These are phyloP conservation scores for Boletus bicolor DNA, from an alignment of 768 basidiomycete species.

Conservation along the genomic window DNA sequence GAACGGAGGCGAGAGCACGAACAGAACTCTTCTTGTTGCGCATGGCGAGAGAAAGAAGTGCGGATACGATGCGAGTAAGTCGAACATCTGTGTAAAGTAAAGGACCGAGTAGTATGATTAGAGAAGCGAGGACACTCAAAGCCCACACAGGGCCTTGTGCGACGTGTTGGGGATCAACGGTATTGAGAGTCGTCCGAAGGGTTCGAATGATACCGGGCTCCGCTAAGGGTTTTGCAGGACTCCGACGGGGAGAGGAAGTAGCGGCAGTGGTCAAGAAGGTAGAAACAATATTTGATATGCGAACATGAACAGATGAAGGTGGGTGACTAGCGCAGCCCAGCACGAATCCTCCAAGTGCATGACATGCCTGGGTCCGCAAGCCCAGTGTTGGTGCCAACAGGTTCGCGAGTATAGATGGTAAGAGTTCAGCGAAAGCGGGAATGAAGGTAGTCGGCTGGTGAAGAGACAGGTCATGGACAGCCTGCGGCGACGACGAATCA, in stretches of 20 bases:
- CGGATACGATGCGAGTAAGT: constrained; percentile 45
- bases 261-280: constrained; percentile 43
- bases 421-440: constrained; percentile 57
- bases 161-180: constrained; percentile 52
- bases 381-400: constrained; percentile 61
- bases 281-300: constrained; percentile 48
- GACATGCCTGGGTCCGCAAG: constrained; percentile 71
- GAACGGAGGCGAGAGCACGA: constrained; percentile 54
- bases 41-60: constrained; percentile 53
- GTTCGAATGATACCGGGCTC: constrained; percentile 62
- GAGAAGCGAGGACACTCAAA: constrained; percentile 58
- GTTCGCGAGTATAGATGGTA: constrained; percentile 60
- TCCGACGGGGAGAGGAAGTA: constrained; percentile 37
- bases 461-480: constrained; percentile 65
- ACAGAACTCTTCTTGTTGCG: constrained; percentile 63
- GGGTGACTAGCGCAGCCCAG: constrained; percentile 50
- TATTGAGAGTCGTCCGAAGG: constrained; percentile 58
- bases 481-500: constrained; percentile 42
- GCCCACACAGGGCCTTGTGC: constrained; percentile 82
- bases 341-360: constrained; percentile 71
- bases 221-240: constrained; percentile 32
- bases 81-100: constrained; percentile 44
- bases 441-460: constrained; percentile 65
- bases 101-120: constrained; percentile 66
- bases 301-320: constrained; percentile 45